Base-by-base conservation (phyloP, 768 basidiomycete species). In the Tricholoma sp. region DNA sequence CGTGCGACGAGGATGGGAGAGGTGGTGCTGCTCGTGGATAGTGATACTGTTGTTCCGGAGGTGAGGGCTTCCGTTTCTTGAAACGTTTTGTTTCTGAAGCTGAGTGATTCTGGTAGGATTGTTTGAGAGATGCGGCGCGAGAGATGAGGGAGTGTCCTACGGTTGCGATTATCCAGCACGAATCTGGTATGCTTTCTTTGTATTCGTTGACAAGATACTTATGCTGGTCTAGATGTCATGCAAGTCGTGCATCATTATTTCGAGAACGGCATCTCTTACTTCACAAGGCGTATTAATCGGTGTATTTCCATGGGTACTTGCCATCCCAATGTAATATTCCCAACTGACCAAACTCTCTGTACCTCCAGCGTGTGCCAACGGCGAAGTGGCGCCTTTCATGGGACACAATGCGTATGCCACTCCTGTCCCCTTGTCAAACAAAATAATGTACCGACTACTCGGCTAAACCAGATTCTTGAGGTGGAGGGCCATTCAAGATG, bases 181-280 rank as follows among this genome's bases (percentile, higher is more conserved):
- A 88, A 63, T 86, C 84, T 20, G 88, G 75, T 76, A 36, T 1
- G 73, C 31, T 39, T 57, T 49, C 32, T 54, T 32, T 7, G 2
- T 48, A 10, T 15, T 11, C 32, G 4, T 41, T 28, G 39, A 10
- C 8, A 29, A 15, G 10, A 34, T 33, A 9, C 3, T 37, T 28
- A 11, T 42, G 18, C 24, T 33, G 24, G 36, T 33, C 8, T 69
- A 67, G 87, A 89, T 63, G 90, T 93, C 47, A 87, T 92, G 85
- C 87, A 91, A 68, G 88, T 92, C 56, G 89, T 82, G 0, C 76
- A 86, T 65, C 88, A 93, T 68, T 94, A 90, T 70, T 94, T 95
- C 64, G 93, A 96, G 70, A 93, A 91, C 63, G 89, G 88, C 62
- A 84, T 94, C 59, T 81, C 91, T 12, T 87, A 86, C 69, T 94